Percentiles rank a stretch among this genome's conserved stretches.
These are phyloP conservation scores for Porodaedalea pini DNA, from an alignment of 1,284 basidiomycete species.

Conservation along the genomic window DNA sequence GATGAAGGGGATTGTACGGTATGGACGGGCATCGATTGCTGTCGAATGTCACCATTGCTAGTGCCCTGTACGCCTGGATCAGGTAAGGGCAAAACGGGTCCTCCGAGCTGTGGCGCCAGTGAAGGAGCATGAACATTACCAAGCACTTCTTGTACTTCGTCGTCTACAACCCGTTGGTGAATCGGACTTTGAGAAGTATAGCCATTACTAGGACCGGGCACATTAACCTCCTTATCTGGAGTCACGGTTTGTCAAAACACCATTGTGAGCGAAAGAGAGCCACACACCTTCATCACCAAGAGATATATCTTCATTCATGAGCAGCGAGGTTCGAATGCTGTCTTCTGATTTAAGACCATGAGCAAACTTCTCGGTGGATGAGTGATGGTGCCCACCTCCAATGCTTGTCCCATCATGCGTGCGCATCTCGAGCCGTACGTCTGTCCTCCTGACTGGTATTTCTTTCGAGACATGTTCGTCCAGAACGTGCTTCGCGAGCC, in stretches of 20 bases:
- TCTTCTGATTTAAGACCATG: conserved; percentile 4
- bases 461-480: conserved; percentile 24
- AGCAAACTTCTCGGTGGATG: background rate
- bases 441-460: conserved; percentile 23
- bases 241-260: background rate
- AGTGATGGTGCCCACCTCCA: conserved; percentile 7
- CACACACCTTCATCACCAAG: conserved; percentile 5
- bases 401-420: conserved; percentile 14
- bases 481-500: conserved; percentile 25
- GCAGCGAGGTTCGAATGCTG: conserved; percentile 11
- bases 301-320: background rate
- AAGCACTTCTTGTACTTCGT: background rate
- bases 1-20: background rate
- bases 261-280: background rate
- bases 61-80: background rate
- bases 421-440: conserved; percentile 18
- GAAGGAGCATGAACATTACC: background rate
- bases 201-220: background rate
- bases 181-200: background rate
- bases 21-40: background rate
- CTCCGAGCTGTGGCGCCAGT: background rate
- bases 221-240: background rate
- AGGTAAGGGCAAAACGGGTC: too few relatives aligned
- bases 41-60: background rate
- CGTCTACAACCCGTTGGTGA: background rate